phyloP scores from a whole-genome alignment of 306 rosid genomes.

The Cotoneaster glaucophyllus region DNA sequence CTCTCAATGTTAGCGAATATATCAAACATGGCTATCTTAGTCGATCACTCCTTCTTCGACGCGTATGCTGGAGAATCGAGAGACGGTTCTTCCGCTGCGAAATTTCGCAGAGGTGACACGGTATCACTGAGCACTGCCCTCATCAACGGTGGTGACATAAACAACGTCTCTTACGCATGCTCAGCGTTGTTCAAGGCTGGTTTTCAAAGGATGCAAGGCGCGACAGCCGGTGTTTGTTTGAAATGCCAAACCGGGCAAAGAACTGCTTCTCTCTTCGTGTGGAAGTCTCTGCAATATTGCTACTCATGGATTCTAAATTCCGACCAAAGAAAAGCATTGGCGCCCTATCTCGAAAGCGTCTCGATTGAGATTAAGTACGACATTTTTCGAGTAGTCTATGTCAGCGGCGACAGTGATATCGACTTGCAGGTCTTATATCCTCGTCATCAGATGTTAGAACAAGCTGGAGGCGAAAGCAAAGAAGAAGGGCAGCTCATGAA shows the following conservation, averaged over 20 bases:
- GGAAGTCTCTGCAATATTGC: constrained; percentile 63
- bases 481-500: constrained; percentile 41
- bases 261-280: constrained; percentile 49
- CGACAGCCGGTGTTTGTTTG: constrained; percentile 55
- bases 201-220: constrained; percentile 50
- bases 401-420: constrained; percentile 34
- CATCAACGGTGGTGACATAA: constrained; percentile 19
- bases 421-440: constrained; percentile 28
- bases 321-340: constrained; percentile 40
- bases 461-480: constrained; percentile 26
- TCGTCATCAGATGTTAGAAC: constrained; percentile 33
- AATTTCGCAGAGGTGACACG: constrained; percentile 51
- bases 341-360: constrained; percentile 57
- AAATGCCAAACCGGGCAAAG: constrained; percentile 46
- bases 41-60: constrained; percentile 59
- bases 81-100: constrained; percentile 48
- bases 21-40: constrained; percentile 52
- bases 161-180: constrained; percentile 52
- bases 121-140: constrained; percentile 35
- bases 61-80: constrained; percentile 68
- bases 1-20: constrained; percentile 44
- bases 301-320: constrained; percentile 62
- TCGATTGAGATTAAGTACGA: constrained; percentile 63
- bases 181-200: constrained; percentile 47
- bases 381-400: constrained; percentile 54